Evolutionary conservation across 805 yeast genomes (phyloP).

Genomic region (Cephaloascus fragrans): DNA sequence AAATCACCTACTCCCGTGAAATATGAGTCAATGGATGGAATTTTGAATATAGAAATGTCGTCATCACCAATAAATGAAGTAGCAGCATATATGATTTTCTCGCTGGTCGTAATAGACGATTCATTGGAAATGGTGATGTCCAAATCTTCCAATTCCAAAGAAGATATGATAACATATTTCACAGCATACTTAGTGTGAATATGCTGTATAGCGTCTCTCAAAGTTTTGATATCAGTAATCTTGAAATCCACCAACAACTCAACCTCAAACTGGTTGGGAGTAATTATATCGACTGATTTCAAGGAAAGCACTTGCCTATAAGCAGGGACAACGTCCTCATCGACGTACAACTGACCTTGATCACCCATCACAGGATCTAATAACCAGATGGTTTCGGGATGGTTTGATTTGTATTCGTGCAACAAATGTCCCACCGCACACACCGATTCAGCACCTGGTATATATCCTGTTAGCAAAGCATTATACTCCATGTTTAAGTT

Average conservation of each 20-base stretch:
- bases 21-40: conserved; percentile 63
- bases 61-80: conserved; percentile 1
- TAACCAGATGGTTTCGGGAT: conserved; percentile 37
- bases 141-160: conserved; percentile 23
- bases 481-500: conserved; percentile 27
- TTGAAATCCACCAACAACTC: conserved; percentile 55
- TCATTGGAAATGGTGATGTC: conserved; percentile 3
- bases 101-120: conserved; percentile 11
- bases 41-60: conserved; percentile 25
- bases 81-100: neutral
- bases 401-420: conserved; percentile 19
- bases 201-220: conserved; percentile 34
- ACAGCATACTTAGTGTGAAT: conserved; percentile 42
- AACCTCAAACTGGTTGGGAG: conserved; percentile 88
- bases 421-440: conserved; percentile 22
- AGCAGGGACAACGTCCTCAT: conserved; percentile 46
- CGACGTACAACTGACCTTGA: conserved; percentile 61
- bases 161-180: conserved; percentile 58
- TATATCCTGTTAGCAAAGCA: conserved; percentile 59
- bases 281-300: conserved; percentile 56
- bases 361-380: conserved; percentile 81
- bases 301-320: conserved; percentile 35
- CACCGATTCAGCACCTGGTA: conserved; percentile 47
- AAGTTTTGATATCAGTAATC: conserved; percentile 25
- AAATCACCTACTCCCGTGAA: conserved; percentile 95